Evolutionary conservation across 148 eudicot species (phyloP), one percentile per base, ranked within the genome.

Genomic region (Nyssa sinensis): DNA sequence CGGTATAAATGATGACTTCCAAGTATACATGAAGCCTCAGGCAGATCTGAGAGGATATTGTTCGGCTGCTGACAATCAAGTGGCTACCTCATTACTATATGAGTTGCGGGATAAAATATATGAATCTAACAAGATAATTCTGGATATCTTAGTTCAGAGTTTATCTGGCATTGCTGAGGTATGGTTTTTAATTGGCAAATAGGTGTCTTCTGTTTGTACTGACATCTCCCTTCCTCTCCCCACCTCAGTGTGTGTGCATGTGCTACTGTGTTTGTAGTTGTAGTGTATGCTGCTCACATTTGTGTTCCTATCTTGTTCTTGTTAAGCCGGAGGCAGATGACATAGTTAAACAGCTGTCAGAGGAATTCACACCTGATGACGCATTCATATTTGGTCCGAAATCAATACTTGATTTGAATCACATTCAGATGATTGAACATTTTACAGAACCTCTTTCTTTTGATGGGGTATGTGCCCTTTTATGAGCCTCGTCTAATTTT

Each of bases 1-100:
- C 64, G 91, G 88, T 62, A 90, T 92, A 73, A 86, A 83, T 66
- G 93, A 89, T 75, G 93, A 90, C 82, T 85, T 86, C 83, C 96
- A 89, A 81, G 86, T 92, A 14, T 88, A 75, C 66, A 78, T 84
- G 71, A 95, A 88, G 85, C 85, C 92, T 70, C 84, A 78, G 55
- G 81, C 77, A 37, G 90, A 89, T 75, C 44, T 84, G 44, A 79
- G 76, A 35, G 86, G 79, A 70, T 90, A 82, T 81, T 84, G 92
- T 64, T 87, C 91, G 72, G 83, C 83, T 4, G 47, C 47, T 30
- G 98, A 90, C 76, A 92, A 89, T 85, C 86, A 89, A 74, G 82
- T 69, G 51, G 97, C 94, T 55, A 66, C 69, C 1, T 71, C 84
- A 4, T 59, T 81, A 69, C 81, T 95, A 5, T 64, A 68, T 71